Percentiles rank a stretch among this genome's conserved stretches.
Conservation (phyloP, 139 green algal genomes). For the Tetratostichococcus sp. region DNA sequence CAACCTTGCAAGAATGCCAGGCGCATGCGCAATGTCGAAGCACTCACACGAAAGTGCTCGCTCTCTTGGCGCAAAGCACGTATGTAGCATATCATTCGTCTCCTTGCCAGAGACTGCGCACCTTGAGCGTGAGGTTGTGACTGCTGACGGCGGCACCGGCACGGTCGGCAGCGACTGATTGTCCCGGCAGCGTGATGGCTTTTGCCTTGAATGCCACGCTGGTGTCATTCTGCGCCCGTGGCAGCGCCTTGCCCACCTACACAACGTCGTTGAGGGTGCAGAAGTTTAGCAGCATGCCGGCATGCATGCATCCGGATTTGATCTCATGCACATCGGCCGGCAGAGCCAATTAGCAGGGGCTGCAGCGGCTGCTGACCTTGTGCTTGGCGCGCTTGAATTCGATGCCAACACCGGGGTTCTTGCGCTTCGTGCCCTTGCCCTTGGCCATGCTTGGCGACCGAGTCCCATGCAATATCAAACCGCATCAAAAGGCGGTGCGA, state of each 20-base stretch:
- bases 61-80: too few relatives aligned
- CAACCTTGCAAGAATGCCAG: too few relatives aligned
- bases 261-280: too few relatives aligned
- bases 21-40: too few relatives aligned
- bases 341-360: too few relatives aligned
- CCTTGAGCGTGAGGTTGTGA: constrained; percentile 77
- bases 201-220: constrained; percentile 61
- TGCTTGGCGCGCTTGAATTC: constrained; percentile 83
- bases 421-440: constrained; percentile 38
- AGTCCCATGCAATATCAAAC: neutral
- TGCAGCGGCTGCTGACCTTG: constrained; percentile 65
- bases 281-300: too few relatives aligned
- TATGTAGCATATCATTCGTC: too few relatives aligned
- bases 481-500: too few relatives aligned
- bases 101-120: constrained; percentile 13
- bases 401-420: constrained; percentile 72
- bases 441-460: constrained; percentile 29
- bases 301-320: too few relatives aligned
- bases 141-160: constrained; percentile 57
- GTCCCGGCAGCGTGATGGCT: constrained; percentile 66
- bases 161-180: constrained; percentile 58
- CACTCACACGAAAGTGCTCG: too few relatives aligned
- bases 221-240: constrained; percentile 75
- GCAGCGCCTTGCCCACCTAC: constrained; percentile 67
- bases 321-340: too few relatives aligned